Conservation (phyloP, 805 yeast genomes). For the Debaryomyces castellii region DNA sequence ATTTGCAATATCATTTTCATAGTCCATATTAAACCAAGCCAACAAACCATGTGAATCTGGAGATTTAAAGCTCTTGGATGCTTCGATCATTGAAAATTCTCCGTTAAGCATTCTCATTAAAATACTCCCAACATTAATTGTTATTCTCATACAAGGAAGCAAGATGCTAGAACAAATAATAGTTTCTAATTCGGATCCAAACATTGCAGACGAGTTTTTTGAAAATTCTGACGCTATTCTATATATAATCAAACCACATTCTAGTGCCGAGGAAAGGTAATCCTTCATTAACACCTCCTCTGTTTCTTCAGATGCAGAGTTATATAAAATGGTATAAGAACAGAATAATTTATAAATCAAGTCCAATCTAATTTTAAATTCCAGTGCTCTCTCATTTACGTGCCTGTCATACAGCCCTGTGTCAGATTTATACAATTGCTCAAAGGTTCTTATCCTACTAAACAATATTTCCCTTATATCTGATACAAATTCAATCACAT, state of each 20-base stretch:
- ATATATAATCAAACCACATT: constrained; percentile 1
- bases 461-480: too few relatives aligned
- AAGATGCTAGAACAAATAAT: constrained; percentile 4
- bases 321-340: constrained; percentile 2
- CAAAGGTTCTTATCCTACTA: too few relatives aligned
- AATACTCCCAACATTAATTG: neutral
- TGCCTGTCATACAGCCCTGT: neutral
- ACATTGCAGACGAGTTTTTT: constrained; percentile 2
- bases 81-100: constrained; percentile 3
- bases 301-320: constrained; percentile 15
- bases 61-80: constrained; percentile 2
- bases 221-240: constrained; percentile 3
- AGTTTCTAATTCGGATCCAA: constrained; percentile 7
- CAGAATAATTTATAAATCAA: constrained; percentile 1
- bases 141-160: neutral
- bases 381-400: constrained; percentile 7
- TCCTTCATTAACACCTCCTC: constrained; percentile 36
- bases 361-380: constrained; percentile 4
- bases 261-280: constrained; percentile 2
- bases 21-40: constrained; percentile 3
- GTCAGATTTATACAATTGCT: constrained; percentile 1
- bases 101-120: constrained; percentile 2
- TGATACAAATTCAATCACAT: neutral
- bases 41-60: constrained; percentile 5
- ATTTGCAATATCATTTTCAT: constrained; percentile 3